Evolutionary conservation across 768 basidiomycete genomes (phyloP), one percentile per base, ranked within the genome.

Genomic region (Leccinellum albellum): DNA sequence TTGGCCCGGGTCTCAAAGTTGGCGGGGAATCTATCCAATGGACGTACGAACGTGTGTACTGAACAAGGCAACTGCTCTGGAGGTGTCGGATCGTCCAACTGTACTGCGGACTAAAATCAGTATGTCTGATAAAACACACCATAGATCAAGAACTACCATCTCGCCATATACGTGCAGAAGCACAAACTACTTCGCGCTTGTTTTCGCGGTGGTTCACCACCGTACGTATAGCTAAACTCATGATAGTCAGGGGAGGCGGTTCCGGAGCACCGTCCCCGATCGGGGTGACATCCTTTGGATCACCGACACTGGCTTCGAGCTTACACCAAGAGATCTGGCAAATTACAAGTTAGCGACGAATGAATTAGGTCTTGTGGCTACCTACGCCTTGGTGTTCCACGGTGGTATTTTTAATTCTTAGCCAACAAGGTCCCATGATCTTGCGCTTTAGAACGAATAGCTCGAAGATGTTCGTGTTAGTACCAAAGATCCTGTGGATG

Each of bases 371-470:
- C n/a, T 2, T 40, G 6, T 53, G 24, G 31, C 14, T 14, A 72
- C 88, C 53, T 70, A 97, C 94, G 2, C 89, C 90, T 72, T 91
- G 88, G 63, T 86, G 74, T 50, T 89, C 90, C 17, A 95, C 75
- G 23, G 79, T 73, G 1, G 89, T 87, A 47, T 87, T 81, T 73
- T 88, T 88, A 60, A 99, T 82, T 55, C 87, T 81, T 46, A 99
- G 76, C 97, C 97, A 99, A 69, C 97, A 98, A 0, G 97, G 95
- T 1, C 97, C 97, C 94, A 98, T 98, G 56, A 98, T 97, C 75
- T 95, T 97, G 31, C 94, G 85, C 72, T 98, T 98, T 47, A 98
- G 64, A 2, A 94, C 95, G 20, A 99, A 82, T 10, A 93, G 76
- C 70, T 98, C 97, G 64, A 99, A 99, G 0, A 96, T 89, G 52